These are phyloP conservation scores for Escallonia rubra DNA, from an alignment of 129 eudicot genomes.

Conservation along the genomic window DNA sequence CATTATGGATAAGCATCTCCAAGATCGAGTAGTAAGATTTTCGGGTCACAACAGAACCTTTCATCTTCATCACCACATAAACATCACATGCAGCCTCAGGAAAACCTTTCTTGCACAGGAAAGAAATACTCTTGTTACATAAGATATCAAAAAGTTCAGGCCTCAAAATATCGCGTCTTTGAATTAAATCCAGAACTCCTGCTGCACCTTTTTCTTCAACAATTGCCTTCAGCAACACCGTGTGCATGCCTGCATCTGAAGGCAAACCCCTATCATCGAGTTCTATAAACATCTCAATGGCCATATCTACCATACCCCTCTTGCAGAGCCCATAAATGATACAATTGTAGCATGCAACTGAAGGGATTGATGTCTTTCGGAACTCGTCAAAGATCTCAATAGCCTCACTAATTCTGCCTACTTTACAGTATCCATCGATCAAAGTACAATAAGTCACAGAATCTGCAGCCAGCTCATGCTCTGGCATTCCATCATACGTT, in stretches of 20 bases:
- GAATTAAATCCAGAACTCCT: slow-evolving; percentile 37
- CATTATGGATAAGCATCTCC: slow-evolving; percentile 32
- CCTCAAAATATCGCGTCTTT: slow-evolving; percentile 17
- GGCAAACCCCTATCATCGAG: slow-evolving; percentile 42
- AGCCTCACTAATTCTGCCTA: slow-evolving; percentile 60
- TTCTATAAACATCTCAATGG: slow-evolving; percentile 58
- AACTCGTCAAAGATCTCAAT: slow-evolving; percentile 67
- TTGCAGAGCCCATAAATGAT: slow-evolving; percentile 52
- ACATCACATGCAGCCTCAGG: slow-evolving; percentile 30
- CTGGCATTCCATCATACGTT: slow-evolving; percentile 44
- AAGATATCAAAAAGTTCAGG: slow-evolving; percentile 26
- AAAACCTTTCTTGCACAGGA: slow-evolving; percentile 42
- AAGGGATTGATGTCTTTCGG: slow-evolving; percentile 36
- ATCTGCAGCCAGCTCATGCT: slow-evolving; percentile 46
- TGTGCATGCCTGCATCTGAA: slow-evolving; percentile 27
- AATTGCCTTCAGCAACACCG: slow-evolving; percentile 31
- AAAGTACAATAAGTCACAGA: slow-evolving; percentile 50
- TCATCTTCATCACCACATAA: slow-evolving; percentile 40
- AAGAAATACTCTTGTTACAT: slow-evolving; percentile 51
- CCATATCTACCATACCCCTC: slow-evolving; percentile 53
- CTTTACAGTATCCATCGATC: slow-evolving; percentile 67
- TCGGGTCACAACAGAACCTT: slow-evolving; percentile 23
- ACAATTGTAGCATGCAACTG: slow-evolving; percentile 52
- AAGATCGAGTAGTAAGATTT: slow-evolving; percentile 34
- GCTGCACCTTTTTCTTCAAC: slow-evolving; percentile 30